phyloP scores from a whole-genome alignment of 2,329 filamentous ascomycete species.

The Colletotrichum sp. region DNA sequence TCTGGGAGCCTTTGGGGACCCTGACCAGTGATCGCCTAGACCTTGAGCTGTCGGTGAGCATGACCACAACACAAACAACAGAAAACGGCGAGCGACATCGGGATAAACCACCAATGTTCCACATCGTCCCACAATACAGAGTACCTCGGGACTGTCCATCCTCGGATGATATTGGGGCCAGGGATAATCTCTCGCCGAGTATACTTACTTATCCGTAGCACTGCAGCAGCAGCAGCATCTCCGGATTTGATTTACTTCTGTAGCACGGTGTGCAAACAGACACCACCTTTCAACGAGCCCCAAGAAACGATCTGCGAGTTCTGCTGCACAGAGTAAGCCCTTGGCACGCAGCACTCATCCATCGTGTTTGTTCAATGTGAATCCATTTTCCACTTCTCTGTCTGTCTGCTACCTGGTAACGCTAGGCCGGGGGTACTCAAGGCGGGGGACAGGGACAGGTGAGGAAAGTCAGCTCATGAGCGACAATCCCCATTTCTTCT shows the following conservation, averaged over 20 bases:
- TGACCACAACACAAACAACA: not conserved
- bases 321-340: not conserved
- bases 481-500: not conserved
- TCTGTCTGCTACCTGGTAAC: not conserved
- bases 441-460: not conserved
- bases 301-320: not conserved
- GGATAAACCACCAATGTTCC: not conserved
- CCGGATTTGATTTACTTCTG: not conserved
- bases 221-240: not conserved
- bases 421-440: not conserved
- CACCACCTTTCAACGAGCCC: not conserved
- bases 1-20: not conserved
- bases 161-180: not conserved
- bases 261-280: not conserved
- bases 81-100: not conserved
- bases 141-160: not conserved
- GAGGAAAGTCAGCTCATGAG: not conserved
- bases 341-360: not conserved
- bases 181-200: not conserved
- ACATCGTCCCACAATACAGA: slow-evolving; percentile 2
- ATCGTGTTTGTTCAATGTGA: not conserved
- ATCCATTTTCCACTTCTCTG: not conserved
- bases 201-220: not conserved
- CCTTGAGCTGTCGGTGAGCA: not conserved
- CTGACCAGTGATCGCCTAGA: not conserved